Conservation (phyloP, 495 filamentous ascomycete genomes). For the Staphylotrichum tortipilum region DNA sequence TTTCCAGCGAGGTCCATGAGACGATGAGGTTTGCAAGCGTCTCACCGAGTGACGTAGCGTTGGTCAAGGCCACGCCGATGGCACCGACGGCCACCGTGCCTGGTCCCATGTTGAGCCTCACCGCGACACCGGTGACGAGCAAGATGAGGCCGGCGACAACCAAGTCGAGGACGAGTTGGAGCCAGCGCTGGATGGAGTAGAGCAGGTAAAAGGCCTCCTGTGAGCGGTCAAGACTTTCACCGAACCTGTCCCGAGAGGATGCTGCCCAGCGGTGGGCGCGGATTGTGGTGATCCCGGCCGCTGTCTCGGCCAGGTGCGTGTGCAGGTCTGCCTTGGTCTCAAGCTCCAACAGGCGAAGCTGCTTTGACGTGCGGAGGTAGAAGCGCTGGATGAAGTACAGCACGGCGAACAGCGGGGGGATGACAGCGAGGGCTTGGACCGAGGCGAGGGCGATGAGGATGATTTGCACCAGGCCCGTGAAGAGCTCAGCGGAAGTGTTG, state of each 20-base stretch:
- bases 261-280: conserved; percentile 29
- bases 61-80: conserved; percentile 7
- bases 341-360: conserved; percentile 43
- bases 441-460: conserved; percentile 5
- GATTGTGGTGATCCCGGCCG: conserved; percentile 31
- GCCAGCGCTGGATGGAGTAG: conserved; percentile 34
- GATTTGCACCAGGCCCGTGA: background rate
- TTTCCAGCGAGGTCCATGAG: conserved; percentile 37
- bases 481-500: background rate
- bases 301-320: conserved; percentile 29
- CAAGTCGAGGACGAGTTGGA: conserved; percentile 28
- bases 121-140: conserved; percentile 21
- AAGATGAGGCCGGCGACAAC: conserved; percentile 27
- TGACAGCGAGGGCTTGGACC: conserved; percentile 13
- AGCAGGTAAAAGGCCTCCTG: conserved; percentile 37
- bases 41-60: conserved; percentile 1
- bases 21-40: conserved; percentile 26
- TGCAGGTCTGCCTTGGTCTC: conserved; percentile 41
- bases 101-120: background rate
- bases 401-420: conserved; percentile 16
- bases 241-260: background rate
- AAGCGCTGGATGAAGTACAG: conserved; percentile 34
- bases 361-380: conserved; percentile 44
- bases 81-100: background rate
- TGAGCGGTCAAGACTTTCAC: conserved; percentile 20